phyloP scores from a whole-genome alignment of 805 yeast species.

The Candida sithepensis region DNA sequence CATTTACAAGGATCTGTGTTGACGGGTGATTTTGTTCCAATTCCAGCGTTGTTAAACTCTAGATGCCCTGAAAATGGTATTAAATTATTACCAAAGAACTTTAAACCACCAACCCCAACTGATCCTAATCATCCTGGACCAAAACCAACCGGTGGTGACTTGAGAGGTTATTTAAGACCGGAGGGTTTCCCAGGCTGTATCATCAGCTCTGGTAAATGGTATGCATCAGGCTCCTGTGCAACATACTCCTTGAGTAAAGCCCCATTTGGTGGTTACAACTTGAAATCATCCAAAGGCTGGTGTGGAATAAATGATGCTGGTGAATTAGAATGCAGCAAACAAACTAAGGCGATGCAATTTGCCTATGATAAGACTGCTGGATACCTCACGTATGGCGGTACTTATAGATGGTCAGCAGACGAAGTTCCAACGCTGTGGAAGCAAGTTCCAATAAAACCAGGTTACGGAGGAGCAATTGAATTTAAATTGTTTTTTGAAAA shows the following conservation, averaged over 20 bases:
- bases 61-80: slow-evolving; percentile 72
- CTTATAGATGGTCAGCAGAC: slow-evolving; percentile 55
- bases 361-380: slow-evolving; percentile 44
- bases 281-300: slow-evolving; percentile 68
- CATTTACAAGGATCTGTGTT: slow-evolving; percentile 69
- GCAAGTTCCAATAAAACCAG: slow-evolving; percentile 49
- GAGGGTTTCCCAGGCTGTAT: slow-evolving; percentile 65
- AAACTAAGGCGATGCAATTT: slow-evolving; percentile 51
- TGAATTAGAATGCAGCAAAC: slow-evolving; percentile 28
- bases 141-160: slow-evolving; percentile 31
- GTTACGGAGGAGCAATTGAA: slow-evolving; percentile 34
- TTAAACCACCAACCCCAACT: slow-evolving; percentile 30
- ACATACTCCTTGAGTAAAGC: slow-evolving; percentile 56
- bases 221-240: slow-evolving; percentile 80
- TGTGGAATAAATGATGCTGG: slow-evolving; percentile 49
- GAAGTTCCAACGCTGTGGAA: slow-evolving; percentile 39
- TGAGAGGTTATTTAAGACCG: slow-evolving; percentile 46
- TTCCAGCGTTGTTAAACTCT: slow-evolving; percentile 52
- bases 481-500: slow-evolving; percentile 36
- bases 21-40: slow-evolving; percentile 59
- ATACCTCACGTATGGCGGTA: slow-evolving; percentile 58
- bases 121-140: slow-evolving; percentile 23
- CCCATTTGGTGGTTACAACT: slow-evolving; percentile 67
- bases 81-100: slow-evolving; percentile 63
- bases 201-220: slow-evolving; percentile 86